Evolutionary conservation across 1,139 yeast species (phyloP), one percentile per base, ranked within the genome.

Genomic region (Debaryomyces nepalensis): DNA sequence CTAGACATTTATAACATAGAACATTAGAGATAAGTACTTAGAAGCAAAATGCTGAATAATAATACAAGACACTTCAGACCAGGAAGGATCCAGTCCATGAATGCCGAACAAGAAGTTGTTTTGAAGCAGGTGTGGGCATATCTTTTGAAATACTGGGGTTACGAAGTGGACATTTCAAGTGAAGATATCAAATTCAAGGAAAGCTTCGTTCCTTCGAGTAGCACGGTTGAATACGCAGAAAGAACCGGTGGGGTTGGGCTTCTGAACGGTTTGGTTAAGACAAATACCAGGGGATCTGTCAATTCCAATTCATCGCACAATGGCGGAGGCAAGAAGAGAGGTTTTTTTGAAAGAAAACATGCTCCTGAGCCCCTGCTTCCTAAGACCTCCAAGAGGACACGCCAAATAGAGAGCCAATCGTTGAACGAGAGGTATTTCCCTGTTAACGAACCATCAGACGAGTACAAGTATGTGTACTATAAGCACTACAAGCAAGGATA

Each of bases 91-190:
- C 76, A 71, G 44, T 57, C 72, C 21, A 60, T 73, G 37, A 61
- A 58, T 38, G 66, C 66, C 19, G 75, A 69, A 7, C 75, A 73
- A 48, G 79, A 73, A 47, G 46, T 70, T 34, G 54, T 61, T 10
- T 55, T 69, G 44, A 73, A 73, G 50, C 79, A 73, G 48, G 50
- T 55, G 10, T 71, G 74, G 73, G 76, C 74, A n/a, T 57, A 62
- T 41, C 31, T 65, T 11, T 58, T 72, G 41, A 64, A 62, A 47
- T 70, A 51, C 46, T 68, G 63, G 54, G 79, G 78, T 12, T 72
- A 70, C 49, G 65, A 56, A 1, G 33, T 73, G 15, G 55, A 57
- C 37, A 57, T 73, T 33, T 47, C 62, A n/a, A 46, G 46, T n/a
- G 61, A 57, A 2, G 77, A 73, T 43, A 42, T 73, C 29, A 50